A percentile compares a stretch with the other conserved stretches of the same genome.
phyloP scores from a whole-genome alignment of 768 basidiomycete species.

The Pulveroboletus sp. region DNA sequence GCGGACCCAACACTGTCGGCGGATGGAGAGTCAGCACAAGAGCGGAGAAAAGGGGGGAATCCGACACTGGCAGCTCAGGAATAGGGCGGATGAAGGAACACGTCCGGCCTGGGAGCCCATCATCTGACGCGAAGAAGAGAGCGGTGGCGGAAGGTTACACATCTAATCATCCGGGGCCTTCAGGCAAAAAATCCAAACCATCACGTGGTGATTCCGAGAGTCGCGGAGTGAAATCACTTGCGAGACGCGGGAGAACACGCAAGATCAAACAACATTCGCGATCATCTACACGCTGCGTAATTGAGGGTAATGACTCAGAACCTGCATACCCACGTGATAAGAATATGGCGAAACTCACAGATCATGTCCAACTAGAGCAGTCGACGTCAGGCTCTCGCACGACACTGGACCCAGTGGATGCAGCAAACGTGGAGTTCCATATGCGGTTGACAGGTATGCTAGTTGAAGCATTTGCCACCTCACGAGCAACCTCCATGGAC shows the following conservation, averaged over 20 bases:
- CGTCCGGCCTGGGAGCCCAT: background rate
- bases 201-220: constrained; percentile 2
- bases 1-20: background rate
- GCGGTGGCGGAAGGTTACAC: constrained; percentile 1
- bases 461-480: constrained; percentile 66
- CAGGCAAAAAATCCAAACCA: constrained; percentile 21
- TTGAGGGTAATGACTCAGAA: constrained; percentile 1
- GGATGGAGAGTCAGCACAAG: background rate
- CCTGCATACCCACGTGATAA: background rate
- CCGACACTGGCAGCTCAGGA: background rate
- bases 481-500: constrained; percentile 63
- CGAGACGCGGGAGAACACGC: background rate
- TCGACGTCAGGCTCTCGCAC: background rate
- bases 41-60: constrained; percentile 10
- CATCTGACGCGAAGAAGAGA: background rate
- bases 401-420: constrained; percentile 7
- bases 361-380: background rate
- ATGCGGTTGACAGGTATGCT: constrained; percentile 59
- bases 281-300: constrained; percentile 7
- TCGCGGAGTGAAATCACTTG: background rate
- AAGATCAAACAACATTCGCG: constrained; percentile 2
- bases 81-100: constrained; percentile 9
- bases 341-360: constrained; percentile 1
- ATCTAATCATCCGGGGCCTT: constrained; percentile 7
- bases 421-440: constrained; percentile 25